phyloP scores from a whole-genome alignment of 768 basidiomycete genomes.

The Melanogaster broomeanus region DNA sequence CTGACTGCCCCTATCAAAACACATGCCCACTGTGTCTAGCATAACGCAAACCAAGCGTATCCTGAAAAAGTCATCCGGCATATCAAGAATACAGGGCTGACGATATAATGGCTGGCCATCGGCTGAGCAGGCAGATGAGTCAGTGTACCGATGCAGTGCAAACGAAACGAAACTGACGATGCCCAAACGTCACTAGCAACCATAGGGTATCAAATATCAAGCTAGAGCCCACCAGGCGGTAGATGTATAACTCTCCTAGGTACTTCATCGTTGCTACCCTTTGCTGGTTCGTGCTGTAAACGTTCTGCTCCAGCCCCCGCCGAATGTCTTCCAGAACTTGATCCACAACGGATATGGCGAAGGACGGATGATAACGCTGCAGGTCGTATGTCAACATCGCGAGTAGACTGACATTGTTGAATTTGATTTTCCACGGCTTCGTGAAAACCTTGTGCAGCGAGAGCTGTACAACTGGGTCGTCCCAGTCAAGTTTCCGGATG shows the following conservation, averaged over 20 bases:
- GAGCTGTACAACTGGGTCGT: constrained; percentile 60
- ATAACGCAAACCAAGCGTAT: constrained; percentile 88
- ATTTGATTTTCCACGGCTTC: constrained; percentile 99
- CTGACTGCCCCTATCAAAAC: constrained; percentile 92
- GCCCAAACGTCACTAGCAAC: constrained; percentile 94
- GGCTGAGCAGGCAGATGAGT: constrained; percentile 48
- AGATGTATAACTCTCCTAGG: constrained; percentile 96
- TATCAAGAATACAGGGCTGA: constrained; percentile 74
- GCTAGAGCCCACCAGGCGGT: constrained; percentile 83
- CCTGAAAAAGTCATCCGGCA: constrained; percentile 96
- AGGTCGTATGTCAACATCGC: constrained; percentile 96
- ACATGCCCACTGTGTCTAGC: constrained; percentile 95
- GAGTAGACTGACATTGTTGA: constrained; percentile 81
- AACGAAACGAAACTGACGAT: constrained; percentile 61
- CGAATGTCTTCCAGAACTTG: constrained; percentile 94
- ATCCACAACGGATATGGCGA: constrained; percentile 86
- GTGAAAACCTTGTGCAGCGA: constrained; percentile 88
- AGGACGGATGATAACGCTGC: constrained; percentile 89
- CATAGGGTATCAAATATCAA: constrained; percentile 94
- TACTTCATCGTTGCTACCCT: constrained; percentile 92
- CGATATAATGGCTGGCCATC: constrained; percentile 87
- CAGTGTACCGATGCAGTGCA: constrained; percentile 2
- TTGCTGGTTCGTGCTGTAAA: constrained; percentile 94
- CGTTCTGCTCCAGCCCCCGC: constrained; percentile 88
- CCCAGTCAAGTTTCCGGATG: constrained; percentile 94